A percentile compares a stretch with the other conserved stretches of the same genome.
phyloP scores from a whole-genome alignment of 1,284 basidiomycete species.

The Malassezia restricta region DNA sequence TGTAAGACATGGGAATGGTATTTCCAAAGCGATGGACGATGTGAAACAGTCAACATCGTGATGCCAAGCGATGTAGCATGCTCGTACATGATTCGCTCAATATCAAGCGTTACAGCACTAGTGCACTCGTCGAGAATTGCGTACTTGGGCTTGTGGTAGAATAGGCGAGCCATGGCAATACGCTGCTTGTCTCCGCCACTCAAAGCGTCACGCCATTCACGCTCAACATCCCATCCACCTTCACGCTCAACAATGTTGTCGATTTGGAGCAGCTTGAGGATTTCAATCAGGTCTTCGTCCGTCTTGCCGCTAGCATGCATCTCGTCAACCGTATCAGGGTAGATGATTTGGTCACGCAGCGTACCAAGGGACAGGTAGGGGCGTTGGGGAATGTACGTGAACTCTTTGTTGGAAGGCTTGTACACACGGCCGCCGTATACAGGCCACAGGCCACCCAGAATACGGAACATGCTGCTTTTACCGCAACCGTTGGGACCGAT shows the following conservation, averaged over 20 bases:
- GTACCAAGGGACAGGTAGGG: slow-evolving; percentile 89
- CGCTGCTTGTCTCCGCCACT: slow-evolving; percentile 62
- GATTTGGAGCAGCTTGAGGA: slow-evolving; percentile 74
- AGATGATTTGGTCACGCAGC: slow-evolving; percentile 73
- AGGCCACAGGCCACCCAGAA: slow-evolving; percentile 91
- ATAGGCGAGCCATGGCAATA: slow-evolving; percentile 90
- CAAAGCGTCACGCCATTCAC: slow-evolving; percentile 85
- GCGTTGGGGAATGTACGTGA: slow-evolving; percentile 88
- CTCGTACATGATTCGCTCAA: slow-evolving; percentile 91
- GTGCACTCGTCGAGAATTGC: slow-evolving; percentile 95
- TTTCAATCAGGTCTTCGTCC: slow-evolving; percentile 63
- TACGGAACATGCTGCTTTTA: slow-evolving; percentile 62
- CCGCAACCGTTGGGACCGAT: slow-evolving; percentile 58
- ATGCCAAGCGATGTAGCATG: slow-evolving; percentile 57
- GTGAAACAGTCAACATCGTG: slow-evolving; percentile 46
- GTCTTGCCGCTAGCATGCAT: slow-evolving; percentile 36
- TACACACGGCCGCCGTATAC: slow-evolving; percentile 87
- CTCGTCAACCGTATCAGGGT: slow-evolving; percentile 61
- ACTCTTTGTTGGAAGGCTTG: slow-evolving; percentile 76
- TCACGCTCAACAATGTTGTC: slow-evolving; percentile 80
- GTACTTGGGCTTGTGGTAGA: slow-evolving; percentile 93
- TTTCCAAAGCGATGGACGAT: slow-evolving; percentile 73
- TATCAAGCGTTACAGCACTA: slow-evolving; percentile 77
- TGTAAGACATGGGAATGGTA: slow-evolving; percentile 78
- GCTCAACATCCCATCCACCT: slow-evolving; percentile 77